Evolutionary conservation across 495 filamentous ascomycete genomes (phyloP).

Genomic region (Parathielavia appendiculata): DNA sequence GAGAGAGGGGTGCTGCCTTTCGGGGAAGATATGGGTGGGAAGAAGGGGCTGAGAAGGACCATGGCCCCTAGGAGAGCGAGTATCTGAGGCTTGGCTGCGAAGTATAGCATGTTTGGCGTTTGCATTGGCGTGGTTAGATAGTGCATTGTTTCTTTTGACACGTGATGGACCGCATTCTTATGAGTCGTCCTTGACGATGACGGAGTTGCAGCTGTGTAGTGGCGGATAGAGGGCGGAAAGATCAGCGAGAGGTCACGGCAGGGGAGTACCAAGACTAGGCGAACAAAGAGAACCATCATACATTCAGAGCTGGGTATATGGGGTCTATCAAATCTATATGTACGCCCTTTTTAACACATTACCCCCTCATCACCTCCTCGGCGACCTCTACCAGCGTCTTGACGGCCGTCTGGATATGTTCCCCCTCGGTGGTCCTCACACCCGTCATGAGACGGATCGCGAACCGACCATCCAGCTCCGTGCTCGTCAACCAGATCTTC

Average conservation of each 20-base stretch:
- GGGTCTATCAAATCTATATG: constrained; percentile 3
- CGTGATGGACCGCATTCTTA: no score
- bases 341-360: neutral
- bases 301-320: neutral
- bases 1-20: constrained; percentile 69
- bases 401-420: constrained; percentile 68
- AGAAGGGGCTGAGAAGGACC: constrained; percentile 80
- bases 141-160: neutral
- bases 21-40: constrained; percentile 72
- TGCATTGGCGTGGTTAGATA: neutral
- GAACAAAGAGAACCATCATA: neutral
- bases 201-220: neutral
- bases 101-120: constrained; percentile 8
- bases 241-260: no score
- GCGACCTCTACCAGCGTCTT: constrained; percentile 66
- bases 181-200: no score
- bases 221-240: neutral
- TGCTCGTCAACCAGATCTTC: constrained; percentile 80
- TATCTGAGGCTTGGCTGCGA: constrained; percentile 49
- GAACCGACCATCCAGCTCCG: constrained; percentile 68
- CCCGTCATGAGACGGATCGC: constrained; percentile 74
- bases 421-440: constrained; percentile 62
- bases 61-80: constrained; percentile 92
- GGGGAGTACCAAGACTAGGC: neutral
- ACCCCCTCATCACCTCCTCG: constrained; percentile 45